Evolutionary conservation across 176 grass and related monocot genomes (phyloP), one percentile per base, ranked within the genome.

Genomic region (Saccharum spontaneum): DNA sequence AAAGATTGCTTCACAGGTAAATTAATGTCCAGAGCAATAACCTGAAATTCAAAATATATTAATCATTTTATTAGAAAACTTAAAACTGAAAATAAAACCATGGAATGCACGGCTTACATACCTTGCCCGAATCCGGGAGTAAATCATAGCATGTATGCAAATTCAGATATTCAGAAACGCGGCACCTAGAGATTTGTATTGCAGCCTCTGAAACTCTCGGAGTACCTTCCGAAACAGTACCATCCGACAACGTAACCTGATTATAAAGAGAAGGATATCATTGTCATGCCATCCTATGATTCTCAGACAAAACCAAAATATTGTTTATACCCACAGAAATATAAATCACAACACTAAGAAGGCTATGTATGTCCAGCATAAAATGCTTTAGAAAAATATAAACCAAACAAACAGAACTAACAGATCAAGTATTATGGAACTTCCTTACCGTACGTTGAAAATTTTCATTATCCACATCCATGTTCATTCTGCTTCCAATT

Each of bases 1-100:
- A 99, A 99, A 67, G 97, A 92, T 82, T 96, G 97, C 67, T 99
- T 99, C 84, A 99, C 93, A 2, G 97, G 97, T 81, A 99, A 89
- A 81, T 99, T 99, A 86, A 99, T 81, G 88, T 99, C 93, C 26
- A 99, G 63, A 60, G 88, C 97, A 99, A 99, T 91, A 31, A 96
- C 97, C 97, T 99, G 90, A 73, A 86, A 67, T 76, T 67, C 50
- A 67, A 83, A 69, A 64, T 1, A 23, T 86, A 82, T 63, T 80
- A 70, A 14, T 14, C 22, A 40, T 0, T 28, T 33, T 20, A 81
- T 13, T 44, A 50, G 73, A 52, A 73, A 82, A 84, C 24, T 67
- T 46, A 48, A 22, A 8, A 55, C 7, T 16, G 69, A 71, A 41
- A 77, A 80, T 14, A 83, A 83, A 62, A 50, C 23, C 50, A 49